A percentile compares a stretch with the other conserved stretches of the same genome.
These are phyloP conservation scores for Kwoniella newhampshirensis DNA, from an alignment of 768 basidiomycete genomes.

Conservation along the genomic window DNA sequence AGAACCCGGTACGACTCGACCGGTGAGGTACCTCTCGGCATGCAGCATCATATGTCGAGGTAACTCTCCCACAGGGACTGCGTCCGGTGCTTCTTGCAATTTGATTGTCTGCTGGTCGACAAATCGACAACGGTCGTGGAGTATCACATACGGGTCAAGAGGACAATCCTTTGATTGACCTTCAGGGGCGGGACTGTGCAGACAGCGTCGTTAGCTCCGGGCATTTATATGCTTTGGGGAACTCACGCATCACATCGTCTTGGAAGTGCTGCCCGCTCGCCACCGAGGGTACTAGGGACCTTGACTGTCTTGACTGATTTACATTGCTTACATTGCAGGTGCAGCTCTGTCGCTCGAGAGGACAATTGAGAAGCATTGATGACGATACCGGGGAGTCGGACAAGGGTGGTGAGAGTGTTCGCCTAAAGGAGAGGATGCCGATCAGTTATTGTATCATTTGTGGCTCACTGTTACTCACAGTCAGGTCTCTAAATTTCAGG, in stretches of 20 bases:
- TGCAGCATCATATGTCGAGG: constrained; percentile 93
- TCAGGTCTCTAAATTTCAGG: constrained; percentile 88
- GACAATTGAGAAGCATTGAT: constrained; percentile 93
- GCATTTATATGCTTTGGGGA: too few species aligned
- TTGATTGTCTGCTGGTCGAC: constrained; percentile 96
- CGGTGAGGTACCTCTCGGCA: constrained; percentile 80
- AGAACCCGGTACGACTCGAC: constrained; percentile 93
- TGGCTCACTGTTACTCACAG: too few species aligned
- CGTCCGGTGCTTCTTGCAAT: constrained; percentile 97
- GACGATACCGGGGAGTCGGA: constrained; percentile 95
- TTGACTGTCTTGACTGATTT: constrained; percentile 73
- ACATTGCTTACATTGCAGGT: constrained; percentile 90
- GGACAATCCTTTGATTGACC: constrained; percentile 94
- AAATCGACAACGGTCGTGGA: constrained; percentile 90
- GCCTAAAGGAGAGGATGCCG: constrained; percentile 54
- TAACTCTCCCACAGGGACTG: constrained; percentile 98
- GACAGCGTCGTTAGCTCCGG: neutral
- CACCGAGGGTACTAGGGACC: constrained; percentile 82
- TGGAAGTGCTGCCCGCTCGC: constrained; percentile 80
- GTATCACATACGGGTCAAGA: constrained; percentile 89
- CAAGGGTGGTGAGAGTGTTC: constrained; percentile 90
- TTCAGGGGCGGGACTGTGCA: constrained; percentile 60
- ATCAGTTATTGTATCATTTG: too few species aligned
- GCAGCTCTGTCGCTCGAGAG: constrained; percentile 85
- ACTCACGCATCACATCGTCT: constrained; percentile 74